Base-by-base conservation (phyloP, 2,329 filamentous ascomycete genomes). In the Phialemonium atrogriseum region DNA sequence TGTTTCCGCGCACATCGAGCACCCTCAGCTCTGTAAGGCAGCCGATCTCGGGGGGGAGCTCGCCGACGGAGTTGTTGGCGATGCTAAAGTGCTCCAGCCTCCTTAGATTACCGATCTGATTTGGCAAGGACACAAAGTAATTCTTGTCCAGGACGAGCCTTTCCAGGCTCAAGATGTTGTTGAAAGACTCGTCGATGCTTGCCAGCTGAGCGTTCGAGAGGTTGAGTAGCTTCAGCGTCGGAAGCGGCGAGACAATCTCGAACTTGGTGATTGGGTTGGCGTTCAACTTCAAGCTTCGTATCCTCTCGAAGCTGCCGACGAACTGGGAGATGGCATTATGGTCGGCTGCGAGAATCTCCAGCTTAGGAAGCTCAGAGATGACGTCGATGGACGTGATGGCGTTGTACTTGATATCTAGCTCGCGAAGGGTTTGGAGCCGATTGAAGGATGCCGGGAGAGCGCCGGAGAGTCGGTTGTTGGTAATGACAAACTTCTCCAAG, bases 261-360 rank as follows among this genome's bases (percentile, higher is more conserved):
- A 98, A 98, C 40, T 87, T 85, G 11, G 91, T 96, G 40, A 98
- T 77, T 1, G 91, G 91, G 50, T 94, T 96, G 39, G 91, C 88
- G 53, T 98, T 94, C 40, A 98, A 67, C 49, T 89, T 85, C 34
- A 98, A 66, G 23, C 83, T 80, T 35, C 87, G 78, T 14, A 98
- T 73, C 42, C 80, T 82, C 27, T 84, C 72, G 49, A 98, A 98
- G n/a, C 77, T 77, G 24, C 88, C 88, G 40, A 84, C 79, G 49
- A 96, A 96, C 29, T 84, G 81, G 0, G 88, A 93, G 28, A 98
- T 83, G 28, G 76, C 74, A 55, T 98, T 98, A 66, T 98, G 89
- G 27, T 94, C 89, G 21, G 89, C 82, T 37, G 86, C 83, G 15
- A 96, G 64, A 40, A 85, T 83, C 58, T 98, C 91, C 23, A 98